A percentile compares a stretch with the other conserved stretches of the same genome.
phyloP scores from a whole-genome alignment of 176 grass and related monocot genomes.

The Lolium rigidum region DNA sequence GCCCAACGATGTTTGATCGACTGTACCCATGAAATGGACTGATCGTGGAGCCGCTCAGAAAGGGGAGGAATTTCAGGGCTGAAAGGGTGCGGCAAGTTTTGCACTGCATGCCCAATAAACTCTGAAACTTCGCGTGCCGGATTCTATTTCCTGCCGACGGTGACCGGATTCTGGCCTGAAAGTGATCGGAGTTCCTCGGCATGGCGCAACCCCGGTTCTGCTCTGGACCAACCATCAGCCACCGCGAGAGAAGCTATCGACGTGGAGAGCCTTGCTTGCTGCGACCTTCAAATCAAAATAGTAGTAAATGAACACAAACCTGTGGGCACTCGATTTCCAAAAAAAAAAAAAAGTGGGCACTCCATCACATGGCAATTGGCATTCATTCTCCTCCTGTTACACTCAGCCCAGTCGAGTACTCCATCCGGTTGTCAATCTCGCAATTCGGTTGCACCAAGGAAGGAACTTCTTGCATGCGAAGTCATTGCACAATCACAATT shows the following conservation, averaged over 20 bases:
- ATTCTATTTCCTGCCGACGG: slow-evolving; percentile 8
- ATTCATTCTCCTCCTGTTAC: slow-evolving; percentile 21
- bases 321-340: background rate
- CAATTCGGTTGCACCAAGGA: background rate
- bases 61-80: background rate
- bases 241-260: background rate
- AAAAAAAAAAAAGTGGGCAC: too few relatives aligned
- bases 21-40: slow-evolving; percentile 24
- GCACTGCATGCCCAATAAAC: background rate
- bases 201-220: background rate
- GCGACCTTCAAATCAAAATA: slow-evolving; percentile 31
- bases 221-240: background rate
- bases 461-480: slow-evolving; percentile 20
- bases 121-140: slow-evolving; percentile 28
- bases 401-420: slow-evolving; percentile 29
- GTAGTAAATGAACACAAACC: background rate
- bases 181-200: slow-evolving; percentile 3
- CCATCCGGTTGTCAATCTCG: background rate
- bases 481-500: background rate
- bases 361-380: background rate
- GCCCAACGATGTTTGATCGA: background rate
- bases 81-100: slow-evolving; percentile 23
- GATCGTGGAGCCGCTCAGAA: background rate
- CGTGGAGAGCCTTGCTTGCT: slow-evolving; percentile 8
- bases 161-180: background rate